phyloP scores from a whole-genome alignment of 768 basidiomycete species.

The Leucosporidium creatinivorum region DNA sequence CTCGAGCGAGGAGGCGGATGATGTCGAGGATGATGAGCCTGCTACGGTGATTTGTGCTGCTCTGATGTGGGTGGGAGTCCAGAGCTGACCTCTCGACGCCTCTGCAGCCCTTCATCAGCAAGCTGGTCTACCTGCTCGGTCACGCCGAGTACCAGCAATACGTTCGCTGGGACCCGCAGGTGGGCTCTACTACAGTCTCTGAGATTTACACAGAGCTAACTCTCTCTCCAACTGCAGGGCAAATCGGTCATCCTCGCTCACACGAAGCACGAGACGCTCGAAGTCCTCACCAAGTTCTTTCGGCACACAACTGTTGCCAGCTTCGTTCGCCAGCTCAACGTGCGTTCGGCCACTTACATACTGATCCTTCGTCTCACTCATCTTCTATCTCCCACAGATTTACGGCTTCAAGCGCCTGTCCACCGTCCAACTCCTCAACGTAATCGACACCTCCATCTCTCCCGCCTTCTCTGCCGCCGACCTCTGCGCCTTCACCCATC shows the following conservation, averaged over 20 bases:
- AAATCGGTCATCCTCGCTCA: conserved; percentile 27
- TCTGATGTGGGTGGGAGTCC: too few relatives aligned
- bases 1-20: too few relatives aligned
- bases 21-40: too few relatives aligned
- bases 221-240: neutral
- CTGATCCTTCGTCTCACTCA: too few relatives aligned
- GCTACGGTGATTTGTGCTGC: too few relatives aligned
- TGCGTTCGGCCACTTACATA: too few relatives aligned
- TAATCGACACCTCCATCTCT: conserved; percentile 20
- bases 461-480: conserved; percentile 26
- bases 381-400: neutral
- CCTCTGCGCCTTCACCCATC: conserved; percentile 21
- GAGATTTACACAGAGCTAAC: too few relatives aligned
- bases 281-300: conserved; percentile 26
- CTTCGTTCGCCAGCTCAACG: conserved; percentile 1
- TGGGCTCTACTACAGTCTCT: neutral
- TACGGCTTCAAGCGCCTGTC: conserved; percentile 32
- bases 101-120: conserved; percentile 22
- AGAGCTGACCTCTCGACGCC: too few relatives aligned
- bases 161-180: conserved; percentile 4
- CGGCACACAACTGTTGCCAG: conserved; percentile 20
- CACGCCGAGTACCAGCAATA: conserved; percentile 6
- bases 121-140: conserved; percentile 20
- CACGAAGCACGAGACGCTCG: conserved; percentile 22
- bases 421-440: conserved; percentile 20